Base-by-base conservation (phyloP, 139 green algal species). In the Limnomonas spitsbergensis region DNA sequence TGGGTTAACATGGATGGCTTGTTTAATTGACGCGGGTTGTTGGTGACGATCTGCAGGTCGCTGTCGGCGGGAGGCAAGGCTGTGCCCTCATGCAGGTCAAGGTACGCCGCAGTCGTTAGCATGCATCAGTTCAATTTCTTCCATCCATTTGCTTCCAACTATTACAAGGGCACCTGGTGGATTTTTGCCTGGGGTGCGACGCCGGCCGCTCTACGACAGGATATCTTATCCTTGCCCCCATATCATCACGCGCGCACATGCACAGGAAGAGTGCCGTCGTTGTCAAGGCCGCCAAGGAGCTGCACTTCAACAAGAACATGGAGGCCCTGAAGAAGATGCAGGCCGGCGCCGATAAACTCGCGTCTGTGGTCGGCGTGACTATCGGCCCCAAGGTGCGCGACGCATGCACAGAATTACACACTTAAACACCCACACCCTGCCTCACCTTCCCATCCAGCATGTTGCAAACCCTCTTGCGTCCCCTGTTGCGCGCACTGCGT, bases 231-330 rank as follows among this genome's bases (percentile, higher is more conserved):
- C 47, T 61, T 61, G 20, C 20, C 47, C 47, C 20, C 14, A 14
- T 61, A 61, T 20, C 47, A 20, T n/a, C 47, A 61, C 47, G 20
- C 47, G 14, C 20, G 14, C 14, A 61, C 20, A 61, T n/a, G n/a
- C 47, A 37, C 66, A 76, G 69, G 69, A 76, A 76, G 79, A 83
- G 67, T 53, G 66, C 20, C 36, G 80, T 89, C 14, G 82, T 85
- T 0, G 84, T 89, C 56, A 75, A 73, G 34, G 93, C 91, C 37
- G 95, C 96, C 78, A 99, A 99, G 92, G 85, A 99, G 87, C 91
- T 99, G 80, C 93, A 99, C 88, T 99, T 99, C 89, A 99, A 99
- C 92, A 92, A 90, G 73, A 94, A 98, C 83, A 95, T 95, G 85
- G 91, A 95, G 67, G 95, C 96, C 1, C 84, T 99, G 32, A 99